Evolutionary conservation across 371 early-diverging fungal genomes (phyloP).

Genomic region (Circinella minor): DNA sequence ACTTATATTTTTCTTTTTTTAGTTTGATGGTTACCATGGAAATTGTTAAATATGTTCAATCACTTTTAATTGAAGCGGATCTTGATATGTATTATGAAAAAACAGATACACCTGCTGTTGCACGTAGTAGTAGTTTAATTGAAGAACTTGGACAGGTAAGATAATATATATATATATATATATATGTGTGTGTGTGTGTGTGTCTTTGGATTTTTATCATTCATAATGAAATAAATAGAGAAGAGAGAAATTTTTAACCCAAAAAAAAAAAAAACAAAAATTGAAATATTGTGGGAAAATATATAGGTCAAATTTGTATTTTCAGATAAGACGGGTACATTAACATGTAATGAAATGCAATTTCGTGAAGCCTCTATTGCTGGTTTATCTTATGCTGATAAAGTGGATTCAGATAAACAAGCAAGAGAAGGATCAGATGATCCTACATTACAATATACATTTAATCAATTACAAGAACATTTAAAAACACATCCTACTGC

Average conservation of each 20-base stretch:
- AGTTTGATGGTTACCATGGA: conserved; percentile 94
- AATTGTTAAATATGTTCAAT: conserved; percentile 84
- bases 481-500: conserved; percentile 66
- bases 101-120: conserved; percentile 84
- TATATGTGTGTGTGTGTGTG: too few relatives aligned
- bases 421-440: conserved; percentile 71
- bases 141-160: conserved; percentile 93
- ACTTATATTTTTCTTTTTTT: background rate
- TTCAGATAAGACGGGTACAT: conserved; percentile 94
- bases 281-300: background rate
- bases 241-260: background rate
- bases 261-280: background rate
- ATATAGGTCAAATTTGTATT: conserved; percentile 79
- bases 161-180: too few relatives aligned
- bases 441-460: conserved; percentile 68
- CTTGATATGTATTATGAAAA: conserved; percentile 87
- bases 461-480: conserved; percentile 68
- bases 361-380: conserved; percentile 87
- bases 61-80: conserved; percentile 81
- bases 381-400: conserved; percentile 78
- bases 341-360: conserved; percentile 97
- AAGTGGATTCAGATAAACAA: conserved; percentile 76
- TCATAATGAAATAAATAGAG: too few relatives aligned
- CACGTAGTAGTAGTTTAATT: conserved; percentile 87
- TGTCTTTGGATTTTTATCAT: background rate